Evolutionary conservation across 305 asterid genomes (phyloP), one percentile per base, ranked within the genome.

Genomic region (Fraxinus latifolia): DNA sequence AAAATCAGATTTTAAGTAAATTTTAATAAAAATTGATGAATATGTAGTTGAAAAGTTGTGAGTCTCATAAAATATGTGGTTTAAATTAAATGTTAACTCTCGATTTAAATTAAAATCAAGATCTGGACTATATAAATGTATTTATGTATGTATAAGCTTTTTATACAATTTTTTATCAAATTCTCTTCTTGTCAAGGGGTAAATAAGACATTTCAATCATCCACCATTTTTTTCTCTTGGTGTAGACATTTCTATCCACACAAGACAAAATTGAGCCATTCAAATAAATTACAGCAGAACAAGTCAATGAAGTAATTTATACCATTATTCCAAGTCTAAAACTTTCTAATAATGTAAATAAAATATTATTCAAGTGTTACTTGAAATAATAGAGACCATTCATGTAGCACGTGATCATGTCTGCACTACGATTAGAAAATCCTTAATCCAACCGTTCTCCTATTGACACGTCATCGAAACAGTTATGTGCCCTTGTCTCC

Each of bases 381-480:
- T 15, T 44, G 17, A 44, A 12, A 44, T 44, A 44, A 14, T 14
- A 44, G 55, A 12, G 21, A 50, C 83, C 87, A 81, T 78, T 78
- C 87, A 84, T 75, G 4, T 77, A 37, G 75, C 93, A 90, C 91
- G 90, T 90, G 93, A 85, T 29, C 32, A 33, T 83, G 91, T 82
- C 53, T 44, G 77, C 80, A 73, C 60, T 79, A 23, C 37, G 67
- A 42, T 36, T n/a, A 32, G 81, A 78, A 79, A 73, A 78, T 70
- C 60, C 3, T 9, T 7, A 74, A 85, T 80, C 65, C 0, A 1
- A 79, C 91, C 85, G 8, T 75, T 23, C 53, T 53, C 15, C 70
- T 17, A 6, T 12, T 0, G 77, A 85, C 90, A 83, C 89, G 76
- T 78, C 81, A 76, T 0, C 65, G 1, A n/a, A 37, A 31, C 55